Base-by-base conservation (phyloP, 139 green algal species). In the Spirogloea muscicola region DNA sequence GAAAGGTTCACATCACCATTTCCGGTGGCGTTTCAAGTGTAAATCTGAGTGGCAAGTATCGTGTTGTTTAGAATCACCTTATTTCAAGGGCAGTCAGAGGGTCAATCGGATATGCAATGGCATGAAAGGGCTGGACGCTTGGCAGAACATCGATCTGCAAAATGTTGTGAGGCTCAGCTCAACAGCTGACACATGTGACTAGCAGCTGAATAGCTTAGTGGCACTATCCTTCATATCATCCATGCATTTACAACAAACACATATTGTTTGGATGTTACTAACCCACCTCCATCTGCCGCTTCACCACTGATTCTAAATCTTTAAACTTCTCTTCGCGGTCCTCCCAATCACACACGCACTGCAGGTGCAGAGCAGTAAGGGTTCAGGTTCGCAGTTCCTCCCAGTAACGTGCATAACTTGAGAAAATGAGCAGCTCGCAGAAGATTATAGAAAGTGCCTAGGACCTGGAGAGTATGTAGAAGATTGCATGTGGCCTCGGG, bases 61-160 rank as follows among this genome's bases (percentile, higher is more conserved):
- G n/a, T n/a, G n/a, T n/a, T n/a, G n/a, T n/a, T n/a, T n/a, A n/a
- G n/a, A n/a, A n/a, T n/a, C n/a, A n/a, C 49, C 43, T 81, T 5
- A 82, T 48, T 13, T 81, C 13, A 33, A 81, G 44, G 25, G 87
- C 86, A 21, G 96, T 84, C 48, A 89, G 83, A 0, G 87, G 81
- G 25, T 67, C 38, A 73, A 96, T 90, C 25, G 91, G 88, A 75
- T 96, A 96, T 0, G 90, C 88, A 84, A 96, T 93, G 39, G 89
- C 90, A 65, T 96, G 91, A 85, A 96, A 96, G n/a, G 91, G 91
- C 82, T 96, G 91, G 74, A 90, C 92, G 31, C 65, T 76, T 0
- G 91, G 91, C 69, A 94, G 67, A 3, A 84, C 61, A 1, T 84
- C 85, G 0, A 42, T 68, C 1, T 76, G 72, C 29, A 96, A 21